Evolutionary conservation across 768 basidiomycete genomes (phyloP).

Genomic region (Termitomyces sp.): DNA sequence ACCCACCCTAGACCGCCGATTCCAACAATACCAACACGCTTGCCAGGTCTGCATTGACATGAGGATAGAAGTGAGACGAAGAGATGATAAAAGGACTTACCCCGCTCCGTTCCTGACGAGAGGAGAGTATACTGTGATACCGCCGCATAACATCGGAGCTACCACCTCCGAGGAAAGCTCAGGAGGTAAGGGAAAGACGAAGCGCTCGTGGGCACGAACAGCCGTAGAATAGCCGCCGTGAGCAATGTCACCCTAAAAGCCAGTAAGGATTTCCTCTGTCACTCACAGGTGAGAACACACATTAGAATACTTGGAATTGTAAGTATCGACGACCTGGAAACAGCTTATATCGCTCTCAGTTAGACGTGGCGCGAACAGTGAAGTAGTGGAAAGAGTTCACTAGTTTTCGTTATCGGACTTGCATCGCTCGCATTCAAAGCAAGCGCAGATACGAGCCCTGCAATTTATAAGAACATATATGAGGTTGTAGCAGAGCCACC

Average conservation of each 20-base stretch:
- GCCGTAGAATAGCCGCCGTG: constrained; percentile 46
- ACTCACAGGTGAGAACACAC: constrained; percentile 7
- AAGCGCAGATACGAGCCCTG: constrained; percentile 43
- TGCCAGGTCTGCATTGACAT: constrained; percentile 42
- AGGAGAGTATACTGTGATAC: constrained; percentile 61
- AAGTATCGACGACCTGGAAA: constrained; percentile 33
- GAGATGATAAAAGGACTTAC: constrained; percentile 7
- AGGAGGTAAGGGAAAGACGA: constrained; percentile 57
- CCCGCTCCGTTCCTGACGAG: constrained; percentile 45
- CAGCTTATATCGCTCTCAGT: constrained; percentile 25
- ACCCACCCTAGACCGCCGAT: constrained; percentile 53
- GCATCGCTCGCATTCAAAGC: constrained; percentile 44
- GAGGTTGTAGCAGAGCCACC: background rate
- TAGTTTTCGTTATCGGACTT: constrained; percentile 45
- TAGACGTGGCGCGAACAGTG: background rate
- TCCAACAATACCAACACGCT: constrained; percentile 61
- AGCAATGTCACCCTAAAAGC: constrained; percentile 27
- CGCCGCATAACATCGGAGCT: constrained; percentile 62
- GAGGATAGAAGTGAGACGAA: background rate
- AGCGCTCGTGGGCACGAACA: constrained; percentile 44
- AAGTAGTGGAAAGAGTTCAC: constrained; percentile 10
- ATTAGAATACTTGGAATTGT: constrained; percentile 36
- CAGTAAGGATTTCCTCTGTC: background rate
- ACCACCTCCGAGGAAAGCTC: constrained; percentile 45
- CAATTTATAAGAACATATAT: constrained; percentile 1